Base-by-base conservation (phyloP, 768 basidiomycete species). In the Macrolepiota dolichaula region DNA sequence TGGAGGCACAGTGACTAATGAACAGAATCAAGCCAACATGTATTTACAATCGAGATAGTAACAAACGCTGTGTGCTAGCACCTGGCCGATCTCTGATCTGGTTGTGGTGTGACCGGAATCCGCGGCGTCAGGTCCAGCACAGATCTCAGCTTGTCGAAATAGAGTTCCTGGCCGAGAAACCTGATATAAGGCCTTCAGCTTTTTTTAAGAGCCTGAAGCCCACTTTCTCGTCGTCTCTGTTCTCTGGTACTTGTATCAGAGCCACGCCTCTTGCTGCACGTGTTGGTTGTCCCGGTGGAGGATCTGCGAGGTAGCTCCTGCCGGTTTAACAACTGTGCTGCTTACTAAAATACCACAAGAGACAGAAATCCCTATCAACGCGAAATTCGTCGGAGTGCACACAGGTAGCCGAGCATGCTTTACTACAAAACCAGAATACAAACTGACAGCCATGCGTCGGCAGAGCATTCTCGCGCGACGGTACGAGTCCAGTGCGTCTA, bases 21-120 rank as follows among this genome's bases (percentile, higher is more conserved):
- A 49, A 58, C 44, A 51, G 64, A 62, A 47, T 63, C 64, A 58
- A 61, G 63, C 65, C 54, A 57, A 46, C 55, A 55, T 63, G 59
- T 53, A 52, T 54, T 46, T 50, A 32, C 42, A 61, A 61, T 60
- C 52, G 27, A 60, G 59, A 53, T 55, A 37, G 59, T 49, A 61
- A 55, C 51, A 53, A 50, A 44, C 13, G 24, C 29, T 27, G 51
- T 22, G 6, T 40, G 52, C n/a, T n/a, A n/a, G n/a, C 37, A 37
- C 24, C 42, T 19, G 65, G 67, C 65, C 69, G 72, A 73, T 72
- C 68, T 71, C 44, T 70, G 71, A 73, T 72, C 69, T 70, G 51
- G 51, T 51, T 32, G 49, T 51, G 46, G 11, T 55, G 52, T 55
- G 64, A 59, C 63, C 69, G 72, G 71, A 72, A 63, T 71, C 71